Evolutionary conservation across 2,329 filamentous ascomycete genomes (phyloP).

Genomic region (Alternaria brassicae): DNA sequence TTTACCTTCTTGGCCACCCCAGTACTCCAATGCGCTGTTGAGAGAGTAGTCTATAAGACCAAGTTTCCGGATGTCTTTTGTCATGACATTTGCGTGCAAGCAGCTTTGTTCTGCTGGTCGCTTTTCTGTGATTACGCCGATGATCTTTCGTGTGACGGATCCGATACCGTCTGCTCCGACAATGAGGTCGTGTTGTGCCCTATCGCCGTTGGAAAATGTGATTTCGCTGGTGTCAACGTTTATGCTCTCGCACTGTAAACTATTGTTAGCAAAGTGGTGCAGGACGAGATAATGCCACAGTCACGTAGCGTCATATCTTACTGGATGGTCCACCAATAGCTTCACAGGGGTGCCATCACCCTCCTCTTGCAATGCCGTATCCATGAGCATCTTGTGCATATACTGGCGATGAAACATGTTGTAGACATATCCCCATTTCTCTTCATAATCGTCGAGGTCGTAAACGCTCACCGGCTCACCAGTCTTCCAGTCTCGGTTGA

Average conservation of each 20-base stretch:
- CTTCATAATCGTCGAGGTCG: slow-evolving; percentile 68
- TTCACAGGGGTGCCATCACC: slow-evolving; percentile 63
- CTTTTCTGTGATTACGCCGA: slow-evolving; percentile 69
- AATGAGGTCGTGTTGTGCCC: slow-evolving; percentile 64
- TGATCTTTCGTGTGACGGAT: slow-evolving; percentile 66
- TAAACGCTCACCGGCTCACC: slow-evolving; percentile 71
- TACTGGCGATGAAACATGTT: slow-evolving; percentile 75
- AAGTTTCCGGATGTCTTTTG: slow-evolving; percentile 64
- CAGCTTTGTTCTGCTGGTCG: slow-evolving; percentile 67
- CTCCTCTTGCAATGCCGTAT: slow-evolving; percentile 60
- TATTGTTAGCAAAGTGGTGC: background rate
- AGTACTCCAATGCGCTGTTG: slow-evolving; percentile 70
- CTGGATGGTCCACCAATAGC: slow-evolving; percentile 63
- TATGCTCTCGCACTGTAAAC: slow-evolving; percentile 57
- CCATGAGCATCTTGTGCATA: slow-evolving; percentile 72
- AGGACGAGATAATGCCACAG: background rate
- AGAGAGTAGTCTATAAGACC: slow-evolving; percentile 69
- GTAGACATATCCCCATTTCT: slow-evolving; percentile 67
- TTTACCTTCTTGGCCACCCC: slow-evolving; percentile 70
- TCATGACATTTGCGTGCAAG: slow-evolving; percentile 69
- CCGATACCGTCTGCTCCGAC: slow-evolving; percentile 73
- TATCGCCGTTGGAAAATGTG: slow-evolving; percentile 56
- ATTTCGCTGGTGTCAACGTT: slow-evolving; percentile 56
- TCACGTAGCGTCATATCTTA: slow-evolving; percentile 4
- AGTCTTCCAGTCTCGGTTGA: slow-evolving; percentile 74